These are phyloP conservation scores for Selaginella moellendorffii DNA, from an alignment of 75 land plant genomes.

Conservation along the genomic window DNA sequence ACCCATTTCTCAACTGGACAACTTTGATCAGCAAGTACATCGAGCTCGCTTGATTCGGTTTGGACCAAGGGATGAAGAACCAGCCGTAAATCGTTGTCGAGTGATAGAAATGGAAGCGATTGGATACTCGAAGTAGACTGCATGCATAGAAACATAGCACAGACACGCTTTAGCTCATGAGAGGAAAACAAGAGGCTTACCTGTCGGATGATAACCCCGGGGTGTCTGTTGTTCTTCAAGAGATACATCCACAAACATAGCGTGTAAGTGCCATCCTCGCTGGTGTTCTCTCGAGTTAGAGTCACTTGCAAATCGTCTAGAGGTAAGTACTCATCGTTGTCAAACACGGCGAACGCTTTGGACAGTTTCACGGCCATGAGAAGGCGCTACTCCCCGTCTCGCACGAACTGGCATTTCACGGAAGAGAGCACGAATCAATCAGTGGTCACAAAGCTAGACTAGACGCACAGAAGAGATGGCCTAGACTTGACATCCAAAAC, in stretches of 20 bases:
- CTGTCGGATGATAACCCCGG: constrained; percentile 28
- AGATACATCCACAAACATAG: constrained; percentile 72
- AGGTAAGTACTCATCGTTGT: constrained; percentile 24
- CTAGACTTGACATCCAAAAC: too few relatives aligned
- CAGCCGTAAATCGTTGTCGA: constrained; percentile 41
- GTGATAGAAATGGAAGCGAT: constrained; percentile 38
- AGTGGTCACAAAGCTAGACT: too few relatives aligned
- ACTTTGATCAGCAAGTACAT: constrained; percentile 26
- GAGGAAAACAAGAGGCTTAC: constrained; percentile 11
- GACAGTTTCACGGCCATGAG: background rate
- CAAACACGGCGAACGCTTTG: constrained; percentile 17
- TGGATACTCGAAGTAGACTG: background rate
- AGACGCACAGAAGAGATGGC: background rate
- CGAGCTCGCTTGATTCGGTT: constrained; percentile 12
- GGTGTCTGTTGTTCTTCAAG: constrained; percentile 20
- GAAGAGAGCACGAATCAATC: too few relatives aligned
- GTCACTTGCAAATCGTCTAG: constrained; percentile 17
- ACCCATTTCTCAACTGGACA: constrained; percentile 71
- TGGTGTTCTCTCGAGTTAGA: constrained; percentile 5
- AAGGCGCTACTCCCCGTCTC: too few relatives aligned
- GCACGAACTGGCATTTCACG: too few relatives aligned
- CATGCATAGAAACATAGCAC: background rate
- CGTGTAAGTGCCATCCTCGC: constrained; percentile 27
- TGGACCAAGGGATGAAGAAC: constrained; percentile 29
- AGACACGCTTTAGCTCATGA: too few relatives aligned